Evolutionary conservation across 345 rosid genomes (phyloP).

Genomic region (Odontarrhena argentea): DNA sequence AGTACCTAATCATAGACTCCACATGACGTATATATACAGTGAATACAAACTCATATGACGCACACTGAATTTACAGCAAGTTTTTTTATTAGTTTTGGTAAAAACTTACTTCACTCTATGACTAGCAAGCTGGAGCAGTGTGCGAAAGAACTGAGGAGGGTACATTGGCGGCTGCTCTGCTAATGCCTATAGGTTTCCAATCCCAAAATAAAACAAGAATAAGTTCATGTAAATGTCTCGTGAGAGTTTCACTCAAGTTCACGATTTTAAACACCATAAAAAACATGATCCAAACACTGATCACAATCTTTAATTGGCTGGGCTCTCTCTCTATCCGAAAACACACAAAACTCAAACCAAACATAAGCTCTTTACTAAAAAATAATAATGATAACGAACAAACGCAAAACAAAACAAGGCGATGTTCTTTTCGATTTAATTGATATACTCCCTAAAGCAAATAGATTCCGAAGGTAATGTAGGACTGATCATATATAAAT

Average conservation of each 20-base stretch:
- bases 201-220: constrained; percentile 25
- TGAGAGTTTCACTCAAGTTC: constrained; percentile 1
- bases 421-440: not conserved
- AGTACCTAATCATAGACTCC: too few relatives aligned
- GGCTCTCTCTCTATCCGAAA: not conserved
- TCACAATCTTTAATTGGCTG: not conserved
- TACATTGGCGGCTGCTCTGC: constrained; percentile 82
- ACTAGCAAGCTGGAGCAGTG: constrained; percentile 73
- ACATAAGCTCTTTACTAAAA: constrained; percentile 1
- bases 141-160: constrained; percentile 78
- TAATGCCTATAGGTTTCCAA: constrained; percentile 59
- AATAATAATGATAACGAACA: not conserved
- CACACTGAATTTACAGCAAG: not conserved
- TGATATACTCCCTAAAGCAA: constrained; percentile 17
- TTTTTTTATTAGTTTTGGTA: constrained; percentile 9
- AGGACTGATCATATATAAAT: not conserved
- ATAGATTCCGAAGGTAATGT: not conserved
- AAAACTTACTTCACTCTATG: constrained; percentile 46
- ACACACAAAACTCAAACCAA: not conserved
- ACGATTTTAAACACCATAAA: not conserved
- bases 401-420: not conserved
- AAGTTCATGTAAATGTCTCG: constrained; percentile 10
- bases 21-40: too few relatives aligned
- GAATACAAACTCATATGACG: not conserved
- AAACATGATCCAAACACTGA: too few relatives aligned